Evolutionary conservation across 2,329 filamentous ascomycete species (phyloP).

Genomic region (Verticillium longisporum): DNA sequence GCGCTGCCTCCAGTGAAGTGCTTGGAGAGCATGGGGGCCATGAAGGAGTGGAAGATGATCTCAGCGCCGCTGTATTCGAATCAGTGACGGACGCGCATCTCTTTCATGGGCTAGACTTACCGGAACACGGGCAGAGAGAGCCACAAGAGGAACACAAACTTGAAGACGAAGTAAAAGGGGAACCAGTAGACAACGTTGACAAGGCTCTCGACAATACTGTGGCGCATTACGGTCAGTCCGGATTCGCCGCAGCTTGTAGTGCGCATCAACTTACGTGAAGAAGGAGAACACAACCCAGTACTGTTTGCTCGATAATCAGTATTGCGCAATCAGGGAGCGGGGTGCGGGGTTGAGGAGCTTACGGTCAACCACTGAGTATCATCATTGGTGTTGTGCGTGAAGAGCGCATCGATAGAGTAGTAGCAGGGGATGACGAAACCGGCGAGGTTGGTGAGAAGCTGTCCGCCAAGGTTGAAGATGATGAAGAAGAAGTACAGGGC

Average conservation of each 20-base stretch:
- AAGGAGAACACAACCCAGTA: conserved; percentile 86
- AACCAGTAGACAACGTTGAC: conserved; percentile 89
- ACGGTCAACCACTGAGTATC: conserved; percentile 78
- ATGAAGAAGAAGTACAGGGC: conserved; percentile 86
- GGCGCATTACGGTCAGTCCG: not conserved
- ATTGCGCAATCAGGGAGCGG: not conserved
- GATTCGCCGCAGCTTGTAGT: conserved; percentile 9
- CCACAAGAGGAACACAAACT: conserved; percentile 96
- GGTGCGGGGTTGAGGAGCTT: conserved; percentile 24
- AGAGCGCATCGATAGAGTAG: conserved; percentile 75
- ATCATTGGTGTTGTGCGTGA: conserved; percentile 63
- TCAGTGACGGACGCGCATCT: conserved; percentile 4
- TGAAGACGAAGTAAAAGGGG: conserved; percentile 99
- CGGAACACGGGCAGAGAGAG: conserved; percentile 90
- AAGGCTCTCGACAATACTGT: conserved; percentile 69
- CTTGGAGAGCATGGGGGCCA: conserved; percentile 84
- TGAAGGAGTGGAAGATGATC: conserved; percentile 91
- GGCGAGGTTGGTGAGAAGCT: conserved; percentile 80
- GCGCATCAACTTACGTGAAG: conserved; percentile 53
- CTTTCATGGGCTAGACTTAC: conserved; percentile 47
- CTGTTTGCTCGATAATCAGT: conserved; percentile 26
- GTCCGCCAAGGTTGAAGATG: conserved; percentile 86
- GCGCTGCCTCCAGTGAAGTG: conserved; percentile 65
- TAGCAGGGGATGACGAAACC: conserved; percentile 79
- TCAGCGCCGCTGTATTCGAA: conserved; percentile 70